phyloP scores from a whole-genome alignment of 495 filamentous ascomycete species.

The Cryomyces antarcticus region DNA sequence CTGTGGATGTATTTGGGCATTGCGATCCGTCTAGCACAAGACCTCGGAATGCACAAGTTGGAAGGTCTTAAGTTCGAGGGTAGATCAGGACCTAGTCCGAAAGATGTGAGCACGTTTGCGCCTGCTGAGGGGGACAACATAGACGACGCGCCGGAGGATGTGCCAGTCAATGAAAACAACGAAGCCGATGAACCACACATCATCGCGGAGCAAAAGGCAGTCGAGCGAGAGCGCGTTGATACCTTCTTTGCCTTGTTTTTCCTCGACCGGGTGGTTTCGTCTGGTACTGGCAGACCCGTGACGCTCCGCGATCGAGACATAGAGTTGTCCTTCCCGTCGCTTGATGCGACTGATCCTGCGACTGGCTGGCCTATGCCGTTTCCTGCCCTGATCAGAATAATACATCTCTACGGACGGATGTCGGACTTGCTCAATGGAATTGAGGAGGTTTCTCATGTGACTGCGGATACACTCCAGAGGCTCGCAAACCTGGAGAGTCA shows the following conservation, averaged over 20 bases:
- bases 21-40: conserved; percentile 69
- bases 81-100: conserved; percentile 29
- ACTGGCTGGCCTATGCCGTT: conserved; percentile 57
- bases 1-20: conserved; percentile 81
- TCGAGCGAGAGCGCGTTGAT: conserved; percentile 53
- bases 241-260: conserved; percentile 79
- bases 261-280: conserved; percentile 66
- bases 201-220: conserved; percentile 30
- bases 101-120: conserved; percentile 22
- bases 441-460: conserved; percentile 51
- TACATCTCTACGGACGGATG: conserved; percentile 63
- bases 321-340: conserved; percentile 51
- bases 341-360: conserved; percentile 31
- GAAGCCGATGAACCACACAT: conserved; percentile 25
- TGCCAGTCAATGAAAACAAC: conserved; percentile 25
- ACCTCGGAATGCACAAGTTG: conserved; percentile 60
- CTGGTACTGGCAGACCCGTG: conserved; percentile 60
- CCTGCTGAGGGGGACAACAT: no score
- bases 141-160: conserved; percentile 20
- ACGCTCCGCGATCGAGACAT: conserved; percentile 67
- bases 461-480: conserved; percentile 44
- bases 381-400: conserved; percentile 57
- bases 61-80: conserved; percentile 56
- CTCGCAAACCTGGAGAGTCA: conserved; percentile 57
- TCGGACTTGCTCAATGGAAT: conserved; percentile 73